Percentiles rank a stretch among this genome's conserved stretches.
These are phyloP conservation scores for Straminergon stramineum DNA, from an alignment of 225 moss, liverwort and hornwort species.

Conservation along the genomic window DNA sequence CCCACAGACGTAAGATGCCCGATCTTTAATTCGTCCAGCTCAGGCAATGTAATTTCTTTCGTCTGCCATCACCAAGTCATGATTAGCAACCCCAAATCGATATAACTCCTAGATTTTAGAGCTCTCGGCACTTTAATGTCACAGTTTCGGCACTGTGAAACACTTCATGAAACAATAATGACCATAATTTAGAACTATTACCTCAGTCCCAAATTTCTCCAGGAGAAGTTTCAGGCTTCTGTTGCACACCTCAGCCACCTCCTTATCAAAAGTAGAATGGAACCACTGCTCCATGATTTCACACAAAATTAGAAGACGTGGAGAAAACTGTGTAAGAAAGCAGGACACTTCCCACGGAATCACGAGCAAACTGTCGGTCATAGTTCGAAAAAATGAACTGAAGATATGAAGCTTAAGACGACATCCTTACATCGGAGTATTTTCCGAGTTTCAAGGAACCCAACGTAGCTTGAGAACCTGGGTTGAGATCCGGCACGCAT, in stretches of 20 bases:
- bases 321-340: neutral
- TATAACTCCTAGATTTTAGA: neutral
- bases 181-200: neutral
- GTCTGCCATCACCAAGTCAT: slow-evolving; percentile 43
- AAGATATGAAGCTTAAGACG: neutral
- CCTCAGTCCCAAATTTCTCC: slow-evolving; percentile 65
- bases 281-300: slow-evolving; percentile 50
- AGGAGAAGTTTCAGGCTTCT: slow-evolving; percentile 62
- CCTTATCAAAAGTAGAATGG: slow-evolving; percentile 46
- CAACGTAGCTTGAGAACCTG: slow-evolving; percentile 22
- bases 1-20: slow-evolving; percentile 60
- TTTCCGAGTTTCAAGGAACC: slow-evolving; percentile 72
- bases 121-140: neutral
- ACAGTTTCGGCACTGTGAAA: neutral
- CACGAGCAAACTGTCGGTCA: neutral
- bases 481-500: slow-evolving; percentile 58
- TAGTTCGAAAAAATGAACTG: neutral
- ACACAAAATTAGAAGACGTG: neutral
- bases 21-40: slow-evolving; percentile 62
- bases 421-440: slow-evolving; percentile 60
- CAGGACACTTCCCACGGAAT: neutral
- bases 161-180: too few species aligned
- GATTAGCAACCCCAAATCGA: neutral
- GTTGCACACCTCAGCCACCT: slow-evolving; percentile 66
- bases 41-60: slow-evolving; percentile 67